Evolutionary conservation across 306 rosid species (phyloP), one percentile per base, ranked within the genome.

Genomic region (Cyamopsis tetragonoloba): DNA sequence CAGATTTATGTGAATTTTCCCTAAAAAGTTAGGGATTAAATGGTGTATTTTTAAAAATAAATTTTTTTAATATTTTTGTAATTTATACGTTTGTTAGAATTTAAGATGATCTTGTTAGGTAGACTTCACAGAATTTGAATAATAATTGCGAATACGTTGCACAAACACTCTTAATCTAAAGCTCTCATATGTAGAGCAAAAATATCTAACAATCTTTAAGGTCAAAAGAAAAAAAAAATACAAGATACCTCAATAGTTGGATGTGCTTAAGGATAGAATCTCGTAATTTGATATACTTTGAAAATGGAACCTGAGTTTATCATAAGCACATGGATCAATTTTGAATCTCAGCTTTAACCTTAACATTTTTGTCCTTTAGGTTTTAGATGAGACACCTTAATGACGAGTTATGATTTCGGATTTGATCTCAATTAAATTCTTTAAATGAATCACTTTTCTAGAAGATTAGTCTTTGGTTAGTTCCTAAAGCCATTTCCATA

Each of bases 401-500:
- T 68, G 34, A 51, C 53, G 20, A 68, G 14, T 26, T 42, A n/a
- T 2, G 34, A 46, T n/a, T 19, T 50, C 6, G 13, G 30, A 61
- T 53, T 22, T 57, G 34, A 34, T 62, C 47, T 22, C 15, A 12
- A n/a, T n/a, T n/a, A n/a, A 56, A 18, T 41, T 41, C 2, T 41
- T 44, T 44, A 22, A 43, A 4, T 3, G 11, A 59, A 34, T 10
- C 13, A 70, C 51, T 59, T 22, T 58, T 71, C 68, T 48, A 42
- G 70, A 80, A 64, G 70, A 23, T 18, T 70, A 31, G 26, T 55
- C 62, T 58, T 64, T 70, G 72, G 71, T 74, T 49, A 24, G 50
- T 56, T 70, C 66, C 58, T 57, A 80, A 64, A 50, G 74, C 64
- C 71, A 70, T 53, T 54, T 19, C 14, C 28, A 62, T 11, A 56